Evolutionary conservation across 2,329 filamentous ascomycete species (phyloP).

Genomic region (Aspergillus novofumigatus): DNA sequence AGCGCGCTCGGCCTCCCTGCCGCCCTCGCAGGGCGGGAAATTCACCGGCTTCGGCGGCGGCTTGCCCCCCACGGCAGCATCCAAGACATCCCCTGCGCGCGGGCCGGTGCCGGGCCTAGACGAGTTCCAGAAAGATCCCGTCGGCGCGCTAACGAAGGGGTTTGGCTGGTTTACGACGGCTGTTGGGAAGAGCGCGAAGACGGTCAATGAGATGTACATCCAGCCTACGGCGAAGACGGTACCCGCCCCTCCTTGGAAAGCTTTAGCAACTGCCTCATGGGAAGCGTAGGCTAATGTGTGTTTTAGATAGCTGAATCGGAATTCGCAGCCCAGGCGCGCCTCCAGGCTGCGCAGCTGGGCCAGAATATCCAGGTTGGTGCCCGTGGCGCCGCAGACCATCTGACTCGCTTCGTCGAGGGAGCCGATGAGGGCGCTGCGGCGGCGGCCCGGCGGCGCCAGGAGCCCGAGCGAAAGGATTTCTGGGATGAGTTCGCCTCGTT

Average conservation of each 20-base stretch:
- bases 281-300: not conserved
- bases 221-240: conserved; percentile 89
- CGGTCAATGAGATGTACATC: conserved; percentile 84
- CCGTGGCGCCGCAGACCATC: conserved; percentile 69
- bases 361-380: conserved; percentile 63
- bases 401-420: conserved; percentile 86
- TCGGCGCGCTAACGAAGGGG: conserved; percentile 82
- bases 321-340: conserved; percentile 67
- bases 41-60: conserved; percentile 86
- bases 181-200: conserved; percentile 86
- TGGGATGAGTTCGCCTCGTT: conserved; percentile 85
- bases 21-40: conserved; percentile 88
- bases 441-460: conserved; percentile 45
- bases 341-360: conserved; percentile 51
- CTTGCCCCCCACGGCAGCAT: conserved; percentile 50
- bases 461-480: conserved; percentile 72
- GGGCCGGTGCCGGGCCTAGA: conserved; percentile 60
- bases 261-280: too few species aligned
- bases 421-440: conserved; percentile 45
- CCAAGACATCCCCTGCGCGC: conserved; percentile 1
- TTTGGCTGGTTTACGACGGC: conserved; percentile 92
- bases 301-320: conserved; percentile 72
- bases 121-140: conserved; percentile 85
- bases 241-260: conserved; percentile 25
- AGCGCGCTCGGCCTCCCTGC: conserved; percentile 64